These are phyloP conservation scores for Metschnikowia hibisci DNA, from an alignment of 805 yeast genomes.

Conservation along the genomic window DNA sequence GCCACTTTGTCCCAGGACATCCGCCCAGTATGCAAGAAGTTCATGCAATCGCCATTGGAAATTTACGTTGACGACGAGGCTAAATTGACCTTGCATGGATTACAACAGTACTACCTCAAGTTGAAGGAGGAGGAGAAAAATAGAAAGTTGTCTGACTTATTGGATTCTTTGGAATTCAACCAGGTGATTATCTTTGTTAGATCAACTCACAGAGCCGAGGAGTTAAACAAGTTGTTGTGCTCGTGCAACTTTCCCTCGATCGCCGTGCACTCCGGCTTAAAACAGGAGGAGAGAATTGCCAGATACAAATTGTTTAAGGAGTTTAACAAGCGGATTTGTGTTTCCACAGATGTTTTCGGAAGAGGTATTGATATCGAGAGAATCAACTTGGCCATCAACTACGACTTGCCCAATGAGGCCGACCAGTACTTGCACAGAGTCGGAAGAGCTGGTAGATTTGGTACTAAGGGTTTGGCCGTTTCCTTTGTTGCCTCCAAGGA, in stretches of 20 bases:
- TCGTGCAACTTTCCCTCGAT: conserved; percentile 96
- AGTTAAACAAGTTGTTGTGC: conserved; percentile 80
- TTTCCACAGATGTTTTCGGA: conserved; percentile 96
- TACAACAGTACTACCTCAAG: conserved; percentile 93
- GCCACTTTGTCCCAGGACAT: conserved; percentile 94
- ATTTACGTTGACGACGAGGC: conserved; percentile 97
- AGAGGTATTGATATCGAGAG: conserved; percentile 99
- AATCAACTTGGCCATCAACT: conserved; percentile 95
- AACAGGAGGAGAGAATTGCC: conserved; percentile 97
- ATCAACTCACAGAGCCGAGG: conserved; percentile 87
- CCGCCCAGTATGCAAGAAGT: conserved; percentile 94
- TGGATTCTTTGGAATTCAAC: conserved; percentile 93
- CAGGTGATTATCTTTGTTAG: conserved; percentile 96
- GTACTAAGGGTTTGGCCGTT: conserved; percentile 96
- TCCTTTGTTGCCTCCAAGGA: conserved; percentile 82
- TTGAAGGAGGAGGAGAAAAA: conserved; percentile 89
- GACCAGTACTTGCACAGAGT: conserved; percentile 98
- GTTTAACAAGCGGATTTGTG: conserved; percentile 98
- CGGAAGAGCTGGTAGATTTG: conserved; percentile 99
- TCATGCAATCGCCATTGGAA: conserved; percentile 97
- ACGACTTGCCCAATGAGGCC: conserved; percentile 93
- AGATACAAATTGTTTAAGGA: conserved; percentile 95
- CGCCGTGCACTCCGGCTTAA: conserved; percentile 91
- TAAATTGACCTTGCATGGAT: conserved; percentile 94
- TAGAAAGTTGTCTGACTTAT: conserved; percentile 83